A percentile compares a stretch with the other conserved stretches of the same genome.
Conservation (phyloP, 345 rosid genomes). For the Microcos paniculata region DNA sequence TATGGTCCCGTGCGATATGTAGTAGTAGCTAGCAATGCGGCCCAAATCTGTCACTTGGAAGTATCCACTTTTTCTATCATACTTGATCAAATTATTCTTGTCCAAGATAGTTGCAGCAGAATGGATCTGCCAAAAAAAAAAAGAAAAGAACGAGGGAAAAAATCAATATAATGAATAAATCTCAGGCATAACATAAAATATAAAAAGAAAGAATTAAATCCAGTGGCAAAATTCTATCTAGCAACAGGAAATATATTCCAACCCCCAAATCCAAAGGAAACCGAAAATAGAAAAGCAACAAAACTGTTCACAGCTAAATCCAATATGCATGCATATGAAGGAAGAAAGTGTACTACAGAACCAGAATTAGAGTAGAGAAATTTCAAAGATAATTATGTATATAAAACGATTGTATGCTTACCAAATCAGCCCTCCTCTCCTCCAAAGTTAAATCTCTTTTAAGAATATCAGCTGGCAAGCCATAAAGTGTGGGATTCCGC, state of each 20-base stretch:
- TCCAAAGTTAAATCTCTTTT: conserved; percentile 64
- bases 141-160: neutral
- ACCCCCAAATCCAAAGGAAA: neutral
- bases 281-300: neutral
- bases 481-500: conserved; percentile 86
- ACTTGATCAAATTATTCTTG: conserved; percentile 84
- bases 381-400: neutral
- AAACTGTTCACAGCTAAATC: neutral
- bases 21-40: conserved; percentile 96
- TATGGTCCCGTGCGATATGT: conserved; percentile 89
- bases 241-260: neutral
- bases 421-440: conserved; percentile 98
- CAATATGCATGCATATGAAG: neutral
- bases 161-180: neutral
- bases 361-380: neutral
- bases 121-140: conserved; percentile 58
- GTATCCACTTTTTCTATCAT: conserved; percentile 89
- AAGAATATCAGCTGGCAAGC: conserved; percentile 81
- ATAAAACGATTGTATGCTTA: conserved; percentile 26
- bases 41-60: conserved; percentile 99
- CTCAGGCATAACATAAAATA: neutral
- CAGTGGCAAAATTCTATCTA: neutral
- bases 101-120: conserved; percentile 91
- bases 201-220: neutral
- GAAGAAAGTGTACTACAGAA: neutral